Conservation (phyloP, 2,329 filamentous ascomycete species). For the Hypoxylon sp. region DNA sequence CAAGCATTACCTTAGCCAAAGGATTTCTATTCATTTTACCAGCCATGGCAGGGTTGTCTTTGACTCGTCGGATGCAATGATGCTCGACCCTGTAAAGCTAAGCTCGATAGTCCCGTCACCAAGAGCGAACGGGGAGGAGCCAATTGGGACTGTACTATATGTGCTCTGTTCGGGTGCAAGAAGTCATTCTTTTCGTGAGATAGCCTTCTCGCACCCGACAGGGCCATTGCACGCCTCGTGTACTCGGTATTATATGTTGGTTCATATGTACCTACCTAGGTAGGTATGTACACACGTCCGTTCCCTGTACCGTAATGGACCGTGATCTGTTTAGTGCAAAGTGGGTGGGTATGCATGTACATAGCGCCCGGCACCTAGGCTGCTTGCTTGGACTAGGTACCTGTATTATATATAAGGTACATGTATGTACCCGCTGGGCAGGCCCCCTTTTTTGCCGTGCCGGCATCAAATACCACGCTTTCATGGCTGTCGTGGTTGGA, state of each 20-base stretch:
- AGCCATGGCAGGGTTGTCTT: neutral
- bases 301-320: no score
- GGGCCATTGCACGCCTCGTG: no score
- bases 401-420: neutral
- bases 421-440: no score
- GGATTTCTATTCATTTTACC: neutral
- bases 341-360: neutral
- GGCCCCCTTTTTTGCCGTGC: conserved; percentile 5
- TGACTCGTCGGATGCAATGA: neutral
- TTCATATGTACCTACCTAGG: no score
- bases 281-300: no score
- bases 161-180: neutral
- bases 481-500: neutral
- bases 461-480: conserved; percentile 5
- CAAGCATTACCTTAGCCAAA: neutral
- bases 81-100: neutral
- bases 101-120: no score
- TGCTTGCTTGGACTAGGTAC: neutral
- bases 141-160: neutral
- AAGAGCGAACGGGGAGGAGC: neutral
- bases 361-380: neutral
- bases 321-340: neutral
- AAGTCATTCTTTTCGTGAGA: conserved; percentile 1
- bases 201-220: neutral
- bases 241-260: no score